A percentile compares a stretch with the other conserved stretches of the same genome.
Evolutionary conservation across 2,329 filamentous ascomycete species (phyloP).

Genomic region (Cercospora zeina): DNA sequence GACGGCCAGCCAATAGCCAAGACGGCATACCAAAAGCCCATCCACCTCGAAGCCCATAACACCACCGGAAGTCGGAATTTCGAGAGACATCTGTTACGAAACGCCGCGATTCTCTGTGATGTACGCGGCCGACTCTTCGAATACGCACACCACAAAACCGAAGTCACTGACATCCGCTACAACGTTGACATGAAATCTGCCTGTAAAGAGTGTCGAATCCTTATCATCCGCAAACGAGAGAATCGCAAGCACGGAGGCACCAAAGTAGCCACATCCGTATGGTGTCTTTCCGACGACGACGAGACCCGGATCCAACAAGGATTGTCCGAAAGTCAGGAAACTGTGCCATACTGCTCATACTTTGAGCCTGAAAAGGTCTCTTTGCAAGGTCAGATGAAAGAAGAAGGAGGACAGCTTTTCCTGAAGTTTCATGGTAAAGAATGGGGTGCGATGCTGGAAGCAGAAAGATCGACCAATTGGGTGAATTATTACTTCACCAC

Average conservation of each 20-base stretch:
- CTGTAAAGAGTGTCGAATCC: conserved; percentile 45
- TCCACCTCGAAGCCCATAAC: neutral
- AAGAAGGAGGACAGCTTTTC: conserved; percentile 36
- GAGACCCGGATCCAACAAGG: conserved; percentile 47
- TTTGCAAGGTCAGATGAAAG: conserved; percentile 37
- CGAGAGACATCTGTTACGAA: conserved; percentile 46
- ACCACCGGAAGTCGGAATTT: conserved; percentile 35
- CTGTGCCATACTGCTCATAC: conserved; percentile 50
- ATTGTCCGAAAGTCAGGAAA: conserved; percentile 45
- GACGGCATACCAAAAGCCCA: conserved; percentile 13
- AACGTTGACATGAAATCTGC: conserved; percentile 47
- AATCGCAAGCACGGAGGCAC: conserved; percentile 41
- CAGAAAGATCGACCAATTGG: conserved; percentile 46
- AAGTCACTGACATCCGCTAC: conserved; percentile 39
- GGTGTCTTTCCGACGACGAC: conserved; percentile 49
- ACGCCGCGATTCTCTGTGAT: conserved; percentile 49
- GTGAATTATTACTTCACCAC: conserved; percentile 48
- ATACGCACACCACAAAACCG: conserved; percentile 43
- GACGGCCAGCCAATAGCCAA: conserved; percentile 18
- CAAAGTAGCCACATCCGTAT: conserved; percentile 48
- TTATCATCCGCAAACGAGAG: conserved; percentile 48
- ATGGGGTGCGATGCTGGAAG: conserved; percentile 41
- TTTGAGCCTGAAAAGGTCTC: conserved; percentile 49
- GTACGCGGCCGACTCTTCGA: conserved; percentile 46
- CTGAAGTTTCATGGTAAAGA: conserved; percentile 45